Evolutionary conservation across 495 filamentous ascomycete genomes (phyloP), one percentile per base, ranked within the genome.

Genomic region (Aspergillus bridgeri): DNA sequence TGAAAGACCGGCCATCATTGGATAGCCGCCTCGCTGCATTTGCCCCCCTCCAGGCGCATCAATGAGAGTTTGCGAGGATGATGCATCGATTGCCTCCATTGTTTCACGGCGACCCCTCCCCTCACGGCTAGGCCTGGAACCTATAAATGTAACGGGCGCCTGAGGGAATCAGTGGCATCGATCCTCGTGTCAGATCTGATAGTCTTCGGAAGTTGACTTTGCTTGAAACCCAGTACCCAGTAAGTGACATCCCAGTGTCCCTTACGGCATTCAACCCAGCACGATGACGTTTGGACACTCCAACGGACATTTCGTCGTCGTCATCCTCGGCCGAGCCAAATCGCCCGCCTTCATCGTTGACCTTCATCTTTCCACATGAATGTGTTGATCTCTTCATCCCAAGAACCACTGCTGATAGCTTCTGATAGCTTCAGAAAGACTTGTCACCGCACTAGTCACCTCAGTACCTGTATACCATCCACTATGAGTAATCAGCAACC

Each of bases 401-500:
- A 13, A 38, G 33, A 13, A 15, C 9, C 4, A 3, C 33, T 38
- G 33, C 33, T 38, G 33, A 38, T 15, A 38, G 8, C 13, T 47
- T 18, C 33, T 38, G 33, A 38, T 15, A 38, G 8, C 13, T 47
- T 18, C n/a, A 9, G 5, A 2, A 20, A 47, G 22, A 5, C 20
- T 23, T 18, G 21, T 20, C 45, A 9, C 45, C 18, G 9, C 15
- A 47, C 18, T 9, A 8, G n/a, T 47, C 21, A 8, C 5, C 17
- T n/a, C 20, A 21, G 6, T 6, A 46, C 9, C 45, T n/a, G n/a
- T n/a, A n/a, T n/a, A 11, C 21, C 45, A 20, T 21, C 45, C n/a
- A 20, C 61, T 45, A 77, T 72, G 66, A 58, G 53, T 42, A 65
- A 63, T 25, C 47, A 61, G 33, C 63, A 65, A 29, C 64, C 64